These are phyloP conservation scores for Odontarrhena argentea DNA, from an alignment of 345 rosid species.

Conservation along the genomic window DNA sequence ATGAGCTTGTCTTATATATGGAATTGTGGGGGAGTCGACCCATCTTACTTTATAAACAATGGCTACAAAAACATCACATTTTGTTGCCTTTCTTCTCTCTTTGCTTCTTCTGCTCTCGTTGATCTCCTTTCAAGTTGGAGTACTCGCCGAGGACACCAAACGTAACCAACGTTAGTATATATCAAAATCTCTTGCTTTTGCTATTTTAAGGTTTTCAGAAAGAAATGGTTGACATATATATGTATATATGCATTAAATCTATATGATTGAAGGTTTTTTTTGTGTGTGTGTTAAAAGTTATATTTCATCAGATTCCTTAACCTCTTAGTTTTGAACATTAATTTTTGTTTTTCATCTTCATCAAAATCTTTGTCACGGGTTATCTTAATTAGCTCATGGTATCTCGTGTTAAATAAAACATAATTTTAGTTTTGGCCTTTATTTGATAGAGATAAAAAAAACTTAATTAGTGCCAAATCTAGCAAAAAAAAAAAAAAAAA, in stretches of 20 bases:
- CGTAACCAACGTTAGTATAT: slow-evolving; percentile 33
- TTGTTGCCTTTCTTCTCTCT: slow-evolving; percentile 28
- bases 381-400: no score
- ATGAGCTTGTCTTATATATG: slow-evolving; percentile 19
- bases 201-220: slow-evolving; percentile 3
- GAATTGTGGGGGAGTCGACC: background rate
- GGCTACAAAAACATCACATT: slow-evolving; percentile 28
- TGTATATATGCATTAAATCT: background rate
- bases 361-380: no score
- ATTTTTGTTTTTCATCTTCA: background rate
- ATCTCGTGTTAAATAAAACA: no score
- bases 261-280: background rate
- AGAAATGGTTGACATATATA: background rate
- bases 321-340: background rate
- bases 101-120: slow-evolving; percentile 27
- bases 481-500: no score
- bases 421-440: no score
- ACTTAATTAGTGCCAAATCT: no score
- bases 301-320: slow-evolving; percentile 2
- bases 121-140: slow-evolving; percentile 28
- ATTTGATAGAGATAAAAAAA: no score
- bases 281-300: background rate
- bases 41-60: background rate
- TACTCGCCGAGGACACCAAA: slow-evolving; percentile 17
- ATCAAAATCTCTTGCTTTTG: slow-evolving; percentile 11